Evolutionary conservation across 2,329 filamentous ascomycete genomes (phyloP).

Genomic region (Ramularia collo-cygni): DNA sequence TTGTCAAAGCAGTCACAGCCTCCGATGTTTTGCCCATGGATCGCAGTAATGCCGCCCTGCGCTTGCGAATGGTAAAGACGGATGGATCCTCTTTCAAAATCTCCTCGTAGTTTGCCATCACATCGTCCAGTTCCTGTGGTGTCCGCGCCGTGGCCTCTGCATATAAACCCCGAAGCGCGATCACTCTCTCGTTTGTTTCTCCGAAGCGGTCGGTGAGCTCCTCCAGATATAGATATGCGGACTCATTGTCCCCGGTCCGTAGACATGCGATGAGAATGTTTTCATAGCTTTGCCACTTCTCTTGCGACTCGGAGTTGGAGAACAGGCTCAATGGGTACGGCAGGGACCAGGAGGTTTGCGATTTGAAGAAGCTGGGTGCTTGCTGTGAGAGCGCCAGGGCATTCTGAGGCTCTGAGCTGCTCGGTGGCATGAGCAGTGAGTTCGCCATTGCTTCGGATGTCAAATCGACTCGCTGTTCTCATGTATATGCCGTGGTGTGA

Average conservation of each 20-base stretch:
- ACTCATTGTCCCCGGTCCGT: slow-evolving; percentile 72
- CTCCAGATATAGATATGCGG: slow-evolving; percentile 68
- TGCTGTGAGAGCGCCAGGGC: slow-evolving; percentile 44
- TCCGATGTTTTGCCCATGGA: slow-evolving; percentile 64
- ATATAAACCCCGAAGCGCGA: slow-evolving; percentile 74
- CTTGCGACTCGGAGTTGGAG: slow-evolving; percentile 58
- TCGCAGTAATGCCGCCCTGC: slow-evolving; percentile 71
- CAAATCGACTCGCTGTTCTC: not conserved
- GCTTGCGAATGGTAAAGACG: slow-evolving; percentile 80
- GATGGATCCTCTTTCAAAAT: slow-evolving; percentile 66
- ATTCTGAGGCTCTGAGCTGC: slow-evolving; percentile 32
- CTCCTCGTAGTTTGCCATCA: slow-evolving; percentile 71
- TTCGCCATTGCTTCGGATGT: slow-evolving; percentile 12
- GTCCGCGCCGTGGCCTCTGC: slow-evolving; percentile 73
- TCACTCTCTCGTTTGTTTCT: slow-evolving; percentile 72
- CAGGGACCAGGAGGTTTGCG: slow-evolving; percentile 31
- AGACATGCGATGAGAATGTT: slow-evolving; percentile 80
- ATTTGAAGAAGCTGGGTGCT: slow-evolving; percentile 34
- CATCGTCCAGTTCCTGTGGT: slow-evolving; percentile 56
- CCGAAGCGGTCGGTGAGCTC: slow-evolving; percentile 76
- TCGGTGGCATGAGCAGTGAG: slow-evolving; percentile 29
- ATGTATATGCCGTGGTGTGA: not conserved
- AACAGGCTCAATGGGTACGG: slow-evolving; percentile 48
- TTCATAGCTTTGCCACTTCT: slow-evolving; percentile 80
- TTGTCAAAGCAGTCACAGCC: slow-evolving; percentile 65